Evolutionary conservation across 305 asterid species (phyloP).

Genomic region (Coffea humblotiana): DNA sequence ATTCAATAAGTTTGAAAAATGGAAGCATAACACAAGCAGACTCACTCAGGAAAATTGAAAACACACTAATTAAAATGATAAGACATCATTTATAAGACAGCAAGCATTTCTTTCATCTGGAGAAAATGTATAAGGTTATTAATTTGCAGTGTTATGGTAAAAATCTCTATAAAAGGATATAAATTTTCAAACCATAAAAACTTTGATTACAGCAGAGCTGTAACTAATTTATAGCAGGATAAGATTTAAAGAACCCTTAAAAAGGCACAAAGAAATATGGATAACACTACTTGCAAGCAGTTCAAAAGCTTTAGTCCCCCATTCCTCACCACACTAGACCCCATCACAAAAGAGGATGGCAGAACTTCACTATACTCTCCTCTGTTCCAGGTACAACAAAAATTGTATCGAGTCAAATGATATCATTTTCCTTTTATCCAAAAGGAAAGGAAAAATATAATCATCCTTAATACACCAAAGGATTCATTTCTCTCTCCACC

Average conservation of each 20-base stretch:
- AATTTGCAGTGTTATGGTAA: not conserved
- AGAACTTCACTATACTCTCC: not conserved
- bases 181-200: not conserved
- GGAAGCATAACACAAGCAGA: not conserved
- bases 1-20: not conserved
- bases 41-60: not conserved
- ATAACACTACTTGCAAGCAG: not conserved
- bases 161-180: not conserved
- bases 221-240: not conserved
- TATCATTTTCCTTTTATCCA: not conserved
- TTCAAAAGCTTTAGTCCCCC: not conserved
- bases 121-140: not conserved
- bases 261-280: not conserved
- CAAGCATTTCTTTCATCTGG: not conserved
- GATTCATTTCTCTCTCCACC: not conserved
- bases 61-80: not conserved
- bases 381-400: not conserved
- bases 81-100: not conserved
- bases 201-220: not conserved
- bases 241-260: not conserved
- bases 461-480: not conserved
- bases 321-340: not conserved
- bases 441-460: not conserved
- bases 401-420: not conserved
- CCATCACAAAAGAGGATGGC: not conserved